Conservation (phyloP, 768 basidiomycete species). For the Tricholoma furcatifolium region DNA sequence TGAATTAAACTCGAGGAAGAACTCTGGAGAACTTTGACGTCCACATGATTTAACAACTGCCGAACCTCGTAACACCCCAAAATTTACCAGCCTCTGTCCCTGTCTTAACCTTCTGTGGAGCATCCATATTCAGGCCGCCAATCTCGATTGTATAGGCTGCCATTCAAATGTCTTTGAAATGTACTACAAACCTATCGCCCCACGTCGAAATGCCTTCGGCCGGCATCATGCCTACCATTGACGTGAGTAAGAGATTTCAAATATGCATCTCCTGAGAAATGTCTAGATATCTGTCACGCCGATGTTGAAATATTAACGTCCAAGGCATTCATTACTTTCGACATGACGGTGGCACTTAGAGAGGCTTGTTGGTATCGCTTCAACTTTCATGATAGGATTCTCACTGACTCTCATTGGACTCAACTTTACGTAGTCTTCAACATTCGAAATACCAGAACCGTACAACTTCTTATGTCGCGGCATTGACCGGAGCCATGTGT, state of each 20-base stretch:
- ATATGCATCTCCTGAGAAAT: neutral
- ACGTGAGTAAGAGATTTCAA: conserved; percentile 10
- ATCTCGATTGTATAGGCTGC: conserved; percentile 1
- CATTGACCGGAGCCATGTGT: conserved; percentile 13
- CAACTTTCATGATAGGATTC: neutral
- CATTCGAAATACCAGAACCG: conserved; percentile 5
- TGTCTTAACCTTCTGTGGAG: conserved; percentile 7
- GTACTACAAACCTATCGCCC: conserved; percentile 4
- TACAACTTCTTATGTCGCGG: conserved; percentile 10
- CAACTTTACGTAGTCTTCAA: conserved; percentile 6
- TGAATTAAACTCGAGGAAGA: neutral
- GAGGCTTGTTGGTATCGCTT: neutral
- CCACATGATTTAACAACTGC: neutral
- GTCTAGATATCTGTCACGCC: neutral
- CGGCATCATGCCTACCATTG: conserved; percentile 5
- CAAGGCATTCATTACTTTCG: neutral
- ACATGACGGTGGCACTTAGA: conserved; percentile 3
- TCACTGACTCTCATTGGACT: neutral
- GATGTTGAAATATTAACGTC: conserved; percentile 1
- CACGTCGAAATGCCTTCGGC: conserved; percentile 6
- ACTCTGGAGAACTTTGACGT: neutral
- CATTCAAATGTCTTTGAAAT: neutral
- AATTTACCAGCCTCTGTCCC: conserved; percentile 1
- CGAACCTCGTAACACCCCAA: conserved; percentile 3
- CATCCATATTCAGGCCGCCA: neutral